Evolutionary conservation across 2,329 filamentous ascomycete species (phyloP), one percentile per base, ranked within the genome.

Genomic region (Aspergillus quadrilineatus): DNA sequence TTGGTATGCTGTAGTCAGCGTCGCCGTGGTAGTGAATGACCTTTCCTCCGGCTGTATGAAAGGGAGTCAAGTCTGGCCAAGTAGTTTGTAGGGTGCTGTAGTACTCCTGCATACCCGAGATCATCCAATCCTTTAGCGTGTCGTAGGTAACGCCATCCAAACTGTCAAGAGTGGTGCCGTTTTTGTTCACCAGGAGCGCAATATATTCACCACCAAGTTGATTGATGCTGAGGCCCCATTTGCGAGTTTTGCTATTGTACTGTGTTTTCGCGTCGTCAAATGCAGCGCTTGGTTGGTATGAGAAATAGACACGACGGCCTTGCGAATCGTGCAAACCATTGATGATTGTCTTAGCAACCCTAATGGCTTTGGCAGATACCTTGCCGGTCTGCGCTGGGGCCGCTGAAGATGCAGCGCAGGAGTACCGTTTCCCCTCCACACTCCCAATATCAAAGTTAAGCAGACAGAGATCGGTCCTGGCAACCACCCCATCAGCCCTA

Each of bases 11-110:
- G 10, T 73, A 67, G 65, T 85, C 83, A 0, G 76, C 78, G 67
- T 85, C 82, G 48, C 82, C 82, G 67, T 85, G 82, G 71, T 77
- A 82, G 65, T 84, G 81, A 12, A 85, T 69, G 4, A 85, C 66
- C 67, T 85, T 85, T 50, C 80, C 82, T 29, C 82, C 82, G 0
- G 72, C 63, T 2, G 71, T 56, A 32, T 79, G 69, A 72, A 84
- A 84, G 8, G 71, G 62, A 0, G 77, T 80, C 0, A 85, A 72
- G 61, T 85, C 82, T 0, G 81, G 80, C 28, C 77, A 65, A 1
- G 78, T 83, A 7, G 81, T 84, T 62, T 85, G 82, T 2, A 84
- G 72, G 43, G 67, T 77, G 61, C 82, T 79, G 32, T 71, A 57
- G 66, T 82, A 85, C 36, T 72, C 73, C 47, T 77, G 63, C 73